These are phyloP conservation scores for Diaporthe sp. DNA, from an alignment of 2,329 filamentous ascomycete genomes.

Conservation along the genomic window DNA sequence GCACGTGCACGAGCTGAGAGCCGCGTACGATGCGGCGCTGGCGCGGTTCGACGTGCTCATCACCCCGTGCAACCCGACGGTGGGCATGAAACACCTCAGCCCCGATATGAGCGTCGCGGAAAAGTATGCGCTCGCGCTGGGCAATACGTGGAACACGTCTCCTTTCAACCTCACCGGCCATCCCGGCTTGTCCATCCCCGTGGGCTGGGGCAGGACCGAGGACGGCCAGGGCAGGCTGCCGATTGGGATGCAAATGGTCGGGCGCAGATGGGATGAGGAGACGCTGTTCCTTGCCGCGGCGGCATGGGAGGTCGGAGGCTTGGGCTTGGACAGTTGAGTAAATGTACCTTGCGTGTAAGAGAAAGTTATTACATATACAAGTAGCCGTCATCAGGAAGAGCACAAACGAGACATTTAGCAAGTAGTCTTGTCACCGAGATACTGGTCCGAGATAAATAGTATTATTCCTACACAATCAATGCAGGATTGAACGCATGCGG, in stretches of 20 bases:
- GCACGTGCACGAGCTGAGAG: conserved; percentile 61
- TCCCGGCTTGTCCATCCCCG: conserved; percentile 63
- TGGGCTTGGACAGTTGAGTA: conserved; percentile 47
- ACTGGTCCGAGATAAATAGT: neutral
- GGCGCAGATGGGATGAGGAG: conserved; percentile 48
- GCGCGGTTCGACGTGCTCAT: conserved; percentile 62
- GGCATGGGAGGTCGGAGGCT: conserved; percentile 50
- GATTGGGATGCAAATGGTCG: conserved; percentile 51
- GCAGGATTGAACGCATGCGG: neutral
- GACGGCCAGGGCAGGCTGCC: conserved; percentile 47
- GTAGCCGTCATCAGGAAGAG: too few relatives aligned
- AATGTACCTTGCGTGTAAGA: too few relatives aligned
- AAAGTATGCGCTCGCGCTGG: conserved; percentile 59
- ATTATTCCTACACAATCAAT: neutral
- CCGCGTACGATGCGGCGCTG: conserved; percentile 62
- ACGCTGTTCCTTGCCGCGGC: conserved; percentile 48
- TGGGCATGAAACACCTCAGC: conserved; percentile 58
- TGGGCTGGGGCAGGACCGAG: conserved; percentile 49
- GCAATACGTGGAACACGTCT: conserved; percentile 59
- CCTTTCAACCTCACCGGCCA: conserved; percentile 66
- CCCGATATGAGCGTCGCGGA: conserved; percentile 52
- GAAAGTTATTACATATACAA: too few relatives aligned
- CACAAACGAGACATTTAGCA: neutral
- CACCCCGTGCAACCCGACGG: conserved; percentile 61
- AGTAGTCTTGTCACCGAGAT: neutral